Conservation (phyloP, 306 rosid genomes). For the Prunus dulcis region DNA sequence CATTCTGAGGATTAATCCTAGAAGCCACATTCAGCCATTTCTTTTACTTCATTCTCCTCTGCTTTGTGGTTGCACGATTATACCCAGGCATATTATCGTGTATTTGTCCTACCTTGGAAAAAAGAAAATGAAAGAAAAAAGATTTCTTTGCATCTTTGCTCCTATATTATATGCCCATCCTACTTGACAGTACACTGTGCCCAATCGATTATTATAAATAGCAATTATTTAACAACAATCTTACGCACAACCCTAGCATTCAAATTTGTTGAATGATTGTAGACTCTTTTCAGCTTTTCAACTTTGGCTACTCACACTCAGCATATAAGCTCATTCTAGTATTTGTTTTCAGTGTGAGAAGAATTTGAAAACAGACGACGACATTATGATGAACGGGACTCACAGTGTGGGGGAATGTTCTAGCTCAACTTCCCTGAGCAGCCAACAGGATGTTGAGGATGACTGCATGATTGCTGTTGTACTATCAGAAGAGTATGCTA, state of each 20-base stretch:
- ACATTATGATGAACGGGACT: conserved; percentile 42
- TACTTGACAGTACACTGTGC: background rate
- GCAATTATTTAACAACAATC: conserved; percentile 1
- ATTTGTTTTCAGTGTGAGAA: background rate
- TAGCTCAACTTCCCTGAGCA: conserved; percentile 56
- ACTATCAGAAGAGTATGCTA: conserved; percentile 78
- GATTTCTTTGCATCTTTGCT: background rate
- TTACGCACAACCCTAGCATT: background rate
- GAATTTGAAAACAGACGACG: background rate
- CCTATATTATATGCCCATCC: background rate
- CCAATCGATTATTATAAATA: background rate
- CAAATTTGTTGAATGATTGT: background rate
- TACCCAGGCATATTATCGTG: background rate
- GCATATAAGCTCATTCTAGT: background rate
- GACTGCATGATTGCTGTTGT: conserved; percentile 78
- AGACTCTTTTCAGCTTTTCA: background rate
- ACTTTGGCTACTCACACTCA: background rate
- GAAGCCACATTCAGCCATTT: background rate
- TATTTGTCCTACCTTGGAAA: background rate
- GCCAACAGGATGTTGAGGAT: conserved; percentile 58
- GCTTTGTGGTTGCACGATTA: too few species aligned
- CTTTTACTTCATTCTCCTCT: background rate
- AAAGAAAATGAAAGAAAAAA: background rate
- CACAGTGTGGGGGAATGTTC: conserved; percentile 53
- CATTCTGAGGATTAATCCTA: background rate